These are phyloP conservation scores for Schoenoplectus tabernaemontani DNA, from an alignment of 202 grass and related monocot genomes.

Conservation along the genomic window DNA sequence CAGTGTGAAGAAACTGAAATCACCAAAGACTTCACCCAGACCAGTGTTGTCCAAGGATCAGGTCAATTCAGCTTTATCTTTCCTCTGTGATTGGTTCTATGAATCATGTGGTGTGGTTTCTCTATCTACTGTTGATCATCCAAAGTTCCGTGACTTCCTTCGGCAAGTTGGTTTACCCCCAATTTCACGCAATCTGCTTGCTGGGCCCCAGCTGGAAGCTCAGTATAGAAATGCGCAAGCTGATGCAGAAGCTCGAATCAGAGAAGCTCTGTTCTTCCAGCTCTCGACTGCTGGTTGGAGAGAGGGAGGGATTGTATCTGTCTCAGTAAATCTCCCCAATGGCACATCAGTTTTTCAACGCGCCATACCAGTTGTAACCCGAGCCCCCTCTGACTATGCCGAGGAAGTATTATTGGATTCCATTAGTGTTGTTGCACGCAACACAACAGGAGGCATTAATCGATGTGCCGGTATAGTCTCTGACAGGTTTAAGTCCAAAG, in stretches of 20 bases:
- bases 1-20: constrained; percentile 82
- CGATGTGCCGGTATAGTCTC: constrained; percentile 64
- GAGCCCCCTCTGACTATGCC: constrained; percentile 46
- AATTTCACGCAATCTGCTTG: constrained; percentile 29
- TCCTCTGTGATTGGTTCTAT: constrained; percentile 73
- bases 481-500: constrained; percentile 67
- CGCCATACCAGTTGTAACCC: constrained; percentile 29
- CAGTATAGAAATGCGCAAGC: constrained; percentile 45
- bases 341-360: constrained; percentile 64
- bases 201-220: constrained; percentile 39
- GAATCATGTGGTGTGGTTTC: constrained; percentile 56
- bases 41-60: constrained; percentile 45
- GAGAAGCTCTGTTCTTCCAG: constrained; percentile 82
- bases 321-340: constrained; percentile 73
- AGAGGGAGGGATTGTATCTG: constrained; percentile 33
- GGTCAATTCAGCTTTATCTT: constrained; percentile 45
- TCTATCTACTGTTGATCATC: constrained; percentile 45
- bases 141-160: constrained; percentile 62
- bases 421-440: constrained; percentile 30
- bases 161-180: constrained; percentile 56
- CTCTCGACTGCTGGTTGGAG: constrained; percentile 62
- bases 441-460: constrained; percentile 32
- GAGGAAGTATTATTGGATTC: constrained; percentile 49
- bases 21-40: constrained; percentile 50
- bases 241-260: constrained; percentile 47